Evolutionary conservation across 1,284 basidiomycete genomes (phyloP), one percentile per base, ranked within the genome.

Genomic region (Heterobasidion parviporum): DNA sequence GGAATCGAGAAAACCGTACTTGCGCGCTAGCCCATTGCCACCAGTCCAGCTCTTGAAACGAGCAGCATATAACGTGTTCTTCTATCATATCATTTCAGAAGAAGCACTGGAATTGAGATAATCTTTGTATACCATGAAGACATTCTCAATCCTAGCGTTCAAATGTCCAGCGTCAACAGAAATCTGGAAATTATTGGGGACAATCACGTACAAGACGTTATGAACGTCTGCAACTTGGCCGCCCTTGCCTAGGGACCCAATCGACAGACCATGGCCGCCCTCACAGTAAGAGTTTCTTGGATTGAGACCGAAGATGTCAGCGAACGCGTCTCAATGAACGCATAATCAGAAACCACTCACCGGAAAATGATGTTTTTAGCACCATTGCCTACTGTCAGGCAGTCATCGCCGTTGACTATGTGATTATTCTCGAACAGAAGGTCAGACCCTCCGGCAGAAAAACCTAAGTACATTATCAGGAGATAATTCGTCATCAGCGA

Each of bases 1-100:
- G 18, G 16, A 48, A 35, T 8, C 16, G 1, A 47, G 10, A 15
- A 14, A 2, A 12, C n/a, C 75, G 7, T 61, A 82, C 80, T 84
- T 83, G 54, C 72, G 66, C 1, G 80, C 81, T 2, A 79, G 58
- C 0, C 82, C 82, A 58, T 81, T 80, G 32, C 82, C 82, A 0
- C 82, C 82, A 2, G 79, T 78, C 81, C 81, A 85, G 62, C 82
- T 83, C 70, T 84, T 85, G 72, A 84, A 85, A n/a, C 82, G 74
- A 7, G 82, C 82, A 12, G 70, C 81, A 57, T 84, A 83, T 0
- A 83, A 67, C 0, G 75, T 66, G 55, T 78, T 73, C 59, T 76
- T 76, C 79, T 81, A 54, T 4, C 56, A 45, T 44, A 36, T 47
- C 16, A 56, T 35, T 43, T 6, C 2, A 43, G 18, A 3, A 7